Conservation (phyloP, 768 basidiomycete genomes). For the Tylopilus felleus region DNA sequence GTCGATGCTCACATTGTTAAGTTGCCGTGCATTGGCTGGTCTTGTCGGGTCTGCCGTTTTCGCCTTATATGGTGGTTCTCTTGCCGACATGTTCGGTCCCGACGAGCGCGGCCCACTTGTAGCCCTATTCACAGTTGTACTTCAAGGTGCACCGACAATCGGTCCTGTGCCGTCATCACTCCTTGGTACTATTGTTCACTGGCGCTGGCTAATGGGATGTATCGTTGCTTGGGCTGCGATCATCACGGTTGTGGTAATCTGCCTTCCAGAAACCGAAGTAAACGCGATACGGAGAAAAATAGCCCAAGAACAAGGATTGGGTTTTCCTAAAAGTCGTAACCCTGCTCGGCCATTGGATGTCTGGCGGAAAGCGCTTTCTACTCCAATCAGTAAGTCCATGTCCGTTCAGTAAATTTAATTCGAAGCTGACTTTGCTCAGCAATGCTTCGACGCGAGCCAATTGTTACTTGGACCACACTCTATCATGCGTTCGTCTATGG, state of each 20-base stretch:
- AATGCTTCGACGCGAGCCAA: slow-evolving; percentile 24
- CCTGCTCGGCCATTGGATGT: not conserved
- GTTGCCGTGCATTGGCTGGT: slow-evolving; percentile 22
- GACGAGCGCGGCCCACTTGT: slow-evolving; percentile 24
- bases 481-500: slow-evolving; percentile 25
- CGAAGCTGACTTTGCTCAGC: not conserved
- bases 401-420: not conserved
- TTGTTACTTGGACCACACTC: slow-evolving; percentile 23
- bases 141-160: slow-evolving; percentile 27
- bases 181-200: slow-evolving; percentile 18
- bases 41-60: slow-evolving; percentile 21
- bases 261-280: slow-evolving; percentile 22
- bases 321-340: not conserved
- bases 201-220: slow-evolving; percentile 23
- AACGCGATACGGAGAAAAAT: slow-evolving; percentile 17
- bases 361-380: slow-evolving; percentile 13
- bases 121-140: slow-evolving; percentile 23
- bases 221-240: slow-evolving; percentile 17
- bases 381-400: slow-evolving; percentile 16
- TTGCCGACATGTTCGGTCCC: slow-evolving; percentile 23
- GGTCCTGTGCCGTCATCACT: slow-evolving; percentile 27
- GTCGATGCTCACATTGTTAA: slow-evolving; percentile 13
- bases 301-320: not conserved
- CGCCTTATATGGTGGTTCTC: slow-evolving; percentile 18
- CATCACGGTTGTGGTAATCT: slow-evolving; percentile 13